Base-by-base conservation (phyloP, 2,329 filamentous ascomycete genomes). In the Magnaporthiopsis rhizophila region DNA sequence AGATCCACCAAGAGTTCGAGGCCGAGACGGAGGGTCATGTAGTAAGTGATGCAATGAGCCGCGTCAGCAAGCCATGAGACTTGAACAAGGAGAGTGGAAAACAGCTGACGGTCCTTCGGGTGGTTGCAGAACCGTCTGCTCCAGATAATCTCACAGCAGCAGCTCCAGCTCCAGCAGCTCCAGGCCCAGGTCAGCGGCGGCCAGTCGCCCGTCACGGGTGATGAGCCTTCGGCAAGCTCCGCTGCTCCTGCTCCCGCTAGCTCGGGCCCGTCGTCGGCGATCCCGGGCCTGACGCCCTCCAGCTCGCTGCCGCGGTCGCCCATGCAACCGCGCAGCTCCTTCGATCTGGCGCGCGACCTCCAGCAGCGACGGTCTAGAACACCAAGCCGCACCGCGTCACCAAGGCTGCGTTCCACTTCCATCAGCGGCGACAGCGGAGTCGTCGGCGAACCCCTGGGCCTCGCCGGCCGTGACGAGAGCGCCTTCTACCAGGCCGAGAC, bases 401-500 rank as follows among this genome's bases (percentile, higher is more conserved):
- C 89, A 69, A 74, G 81, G 73, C 70, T 89, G 71, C 74, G 84
- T 70, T 76, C 85, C 60, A 80, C 83, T 50, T 87, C 84, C 3
- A 84, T 86, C 68, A 83, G 83, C 65, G 82, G 76, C 24, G 86
- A 88, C 64, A 81, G 79, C 63, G 83, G 81, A 45, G 87, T 91
- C 50, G 58, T 13, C 9, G 38, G 28, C 62, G 64, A 65, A 18
- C 69, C 72, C 36, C 86, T 82, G 77, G 75, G 83, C 61, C 79
- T 89, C 1, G 84, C 83, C n/a, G 84, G 83, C 9, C 80, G 89
- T 24, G 90, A 92, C 70, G 90, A 93, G 73, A 87, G 83, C 67
- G 87, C 88, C 0, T 92, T 92, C 73, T 93, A 93, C 71, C 89
- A 92, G 73, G 90, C 90, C 5, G 90, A 94, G 76, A 91, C 89